Base-by-base conservation (phyloP, 1,284 basidiomycete species). In the Leucoagaricus sp. region DNA sequence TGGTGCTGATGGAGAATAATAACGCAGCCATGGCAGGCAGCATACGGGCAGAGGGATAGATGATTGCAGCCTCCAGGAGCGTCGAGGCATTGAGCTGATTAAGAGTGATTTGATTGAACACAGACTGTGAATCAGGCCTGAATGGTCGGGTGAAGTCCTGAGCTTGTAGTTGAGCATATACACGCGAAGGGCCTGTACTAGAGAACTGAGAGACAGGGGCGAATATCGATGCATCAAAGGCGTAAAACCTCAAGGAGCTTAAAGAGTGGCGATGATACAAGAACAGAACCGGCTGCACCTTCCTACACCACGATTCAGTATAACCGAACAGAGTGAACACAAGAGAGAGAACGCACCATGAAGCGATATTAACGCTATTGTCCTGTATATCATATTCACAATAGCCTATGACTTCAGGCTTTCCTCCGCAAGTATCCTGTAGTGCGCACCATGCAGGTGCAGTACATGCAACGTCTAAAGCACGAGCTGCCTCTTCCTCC, bases 191-290 rank as follows among this genome's bases (percentile, higher is more conserved):
- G 12, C 25, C n/a, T 15, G 28, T 38, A 17, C 6, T 33, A 1
- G 41, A 38, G 7, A 34, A n/a, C 23, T 19, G 55, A 55, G 61
- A 62, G 9, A n/a, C n/a, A n/a, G 68, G 57, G 54, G 64, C 67
- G 28, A 76, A 68, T 12, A 64, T 69, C 23, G 76, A 71, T 33
- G 68, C 64, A 34, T 77, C 72, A 23, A 87, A 68, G 0, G 80
- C 72, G 62, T 86, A 84, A 60, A 84, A 86, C 23, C 85, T 77
- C 58, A 86, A 69, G 9, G 80, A 79, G 3, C 70, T 66, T 17
- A 72, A 65, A 1, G 72, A 61, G 53, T 86, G 84, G 34, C 79
- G 75, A 40, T 69, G 64, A 62, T 87, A 89, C 55, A 76, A 72
- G 38, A 85, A 70, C 38, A 81, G 60, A 25, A 54, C 67, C 49